Conservation (phyloP, 2,329 filamentous ascomycete species). For the Hypomyces rosellus region DNA sequence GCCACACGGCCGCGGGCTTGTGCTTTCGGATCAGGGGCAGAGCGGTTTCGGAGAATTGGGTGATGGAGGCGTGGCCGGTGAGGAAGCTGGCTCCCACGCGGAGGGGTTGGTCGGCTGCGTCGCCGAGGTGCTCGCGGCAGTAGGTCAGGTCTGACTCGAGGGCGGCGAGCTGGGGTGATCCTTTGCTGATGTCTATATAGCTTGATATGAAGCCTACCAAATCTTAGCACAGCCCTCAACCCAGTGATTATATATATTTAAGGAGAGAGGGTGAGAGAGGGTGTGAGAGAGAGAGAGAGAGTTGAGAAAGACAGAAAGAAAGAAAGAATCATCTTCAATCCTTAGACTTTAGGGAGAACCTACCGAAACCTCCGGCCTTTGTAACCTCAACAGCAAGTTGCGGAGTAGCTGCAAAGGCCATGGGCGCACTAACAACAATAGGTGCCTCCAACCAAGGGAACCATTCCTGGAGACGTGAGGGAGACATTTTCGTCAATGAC, state of each 20-base stretch:
- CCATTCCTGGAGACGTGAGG: slow-evolving; percentile 20
- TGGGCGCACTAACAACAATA: slow-evolving; percentile 31
- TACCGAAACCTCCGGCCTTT: slow-evolving; percentile 34
- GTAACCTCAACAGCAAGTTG: slow-evolving; percentile 30
- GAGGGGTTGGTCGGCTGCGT: slow-evolving; percentile 26
- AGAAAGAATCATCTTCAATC: background rate
- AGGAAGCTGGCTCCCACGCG: slow-evolving; percentile 54
- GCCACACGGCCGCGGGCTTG: slow-evolving; percentile 56
- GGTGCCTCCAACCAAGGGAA: slow-evolving; percentile 26
- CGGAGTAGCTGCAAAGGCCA: slow-evolving; percentile 28
- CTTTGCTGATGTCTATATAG: slow-evolving; percentile 22
- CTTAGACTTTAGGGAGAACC: background rate
- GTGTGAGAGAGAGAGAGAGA: background rate
- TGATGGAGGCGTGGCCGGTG: slow-evolving; percentile 41
- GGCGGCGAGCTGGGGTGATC: slow-evolving; percentile 25
- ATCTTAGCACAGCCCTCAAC: background rate
- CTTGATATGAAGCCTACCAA: slow-evolving; percentile 27
- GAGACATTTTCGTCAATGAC: slow-evolving; percentile 16
- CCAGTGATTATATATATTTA: background rate
- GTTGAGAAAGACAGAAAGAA: background rate
- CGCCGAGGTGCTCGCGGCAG: slow-evolving; percentile 21
- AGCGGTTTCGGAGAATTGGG: slow-evolving; percentile 34
- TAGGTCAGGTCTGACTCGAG: slow-evolving; percentile 28
- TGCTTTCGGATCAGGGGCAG: slow-evolving; percentile 47
- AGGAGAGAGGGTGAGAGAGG: background rate